phyloP scores from a whole-genome alignment of 345 rosid genomes.

The Mallotus nudiflorus region DNA sequence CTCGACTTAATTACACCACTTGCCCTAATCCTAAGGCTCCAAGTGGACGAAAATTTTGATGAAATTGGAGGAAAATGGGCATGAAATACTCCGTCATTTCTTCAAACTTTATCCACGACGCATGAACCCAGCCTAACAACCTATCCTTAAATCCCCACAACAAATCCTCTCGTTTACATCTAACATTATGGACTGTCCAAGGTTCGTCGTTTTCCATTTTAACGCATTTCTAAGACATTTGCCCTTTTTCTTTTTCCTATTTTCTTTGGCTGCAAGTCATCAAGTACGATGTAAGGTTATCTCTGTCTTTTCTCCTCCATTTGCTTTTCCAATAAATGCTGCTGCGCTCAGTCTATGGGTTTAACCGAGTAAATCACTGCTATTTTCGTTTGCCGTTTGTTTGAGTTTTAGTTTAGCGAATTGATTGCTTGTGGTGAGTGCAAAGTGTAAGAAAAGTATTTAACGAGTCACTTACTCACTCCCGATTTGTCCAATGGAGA shows the following conservation, averaged over 20 bases:
- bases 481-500: constrained; percentile 50
- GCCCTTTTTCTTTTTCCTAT: no score
- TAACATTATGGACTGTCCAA: constrained; percentile 12
- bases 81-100: constrained; percentile 11
- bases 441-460: no score
- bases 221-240: neutral
- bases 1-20: no score
- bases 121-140: no score
- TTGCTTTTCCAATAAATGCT: neutral
- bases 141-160: neutral
- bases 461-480: neutral
- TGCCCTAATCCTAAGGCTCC: no score
- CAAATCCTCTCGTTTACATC: neutral
- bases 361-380: no score
- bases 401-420: neutral
- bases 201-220: neutral
- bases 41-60: no score
- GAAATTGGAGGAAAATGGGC: no score
- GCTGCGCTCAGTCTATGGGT: no score
- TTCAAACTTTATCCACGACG: neutral
- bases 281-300: neutral
- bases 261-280: no score
- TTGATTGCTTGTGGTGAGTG: neutral
- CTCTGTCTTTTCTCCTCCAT: neutral
- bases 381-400: neutral